Evolutionary conservation across 2,329 filamentous ascomycete species (phyloP), one percentile per base, ranked within the genome.

Genomic region (Rasamsonia emersonii): DNA sequence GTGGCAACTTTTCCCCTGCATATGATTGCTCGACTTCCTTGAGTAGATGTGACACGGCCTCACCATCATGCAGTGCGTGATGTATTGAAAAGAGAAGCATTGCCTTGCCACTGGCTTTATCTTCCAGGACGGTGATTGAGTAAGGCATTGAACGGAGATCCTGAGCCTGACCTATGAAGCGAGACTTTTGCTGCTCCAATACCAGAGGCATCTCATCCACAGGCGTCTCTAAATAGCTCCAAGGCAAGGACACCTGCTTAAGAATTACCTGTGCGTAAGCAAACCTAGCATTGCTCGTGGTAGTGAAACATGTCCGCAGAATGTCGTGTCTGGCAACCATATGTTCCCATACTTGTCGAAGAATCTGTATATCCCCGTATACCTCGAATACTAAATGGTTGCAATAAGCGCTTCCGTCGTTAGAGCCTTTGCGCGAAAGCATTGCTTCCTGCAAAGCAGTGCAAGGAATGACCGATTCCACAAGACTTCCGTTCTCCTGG

Each of bases 361-460:
- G 62, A 1, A 47, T 56, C 1, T 58, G 43, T 0, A 72, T 37
- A 19, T 76, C 56, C 1, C 67, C 63, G 4, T 56, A 58, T 5
- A 93, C 50, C 4, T 69, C 64, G 39, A 93, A 72, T 0, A 79
- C 56, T 35, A 84, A 75, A 28, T 73, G 73, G 51, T 93, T 94
- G 46, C 72, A 76, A 51, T 94, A 94, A 2, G 76, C 67, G 1
- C 59, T 58, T 8, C 61, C 53, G 2, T 56, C 56, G 2, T 40
- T 64, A 46, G 59, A 59, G 3, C 54, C 43, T 16, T 59, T 59
- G 6, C 75, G 72, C 3, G 77, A 79, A 1, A 94, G 65, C 86
- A 94, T 94, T 1, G 80, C 82, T 60, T 93, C 82, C 53, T 95
- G 88, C 0, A 95, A 62, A 1, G 86, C 82, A 2, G 86, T 93